These are phyloP conservation scores for Hondaea fermentalgiana DNA, from an alignment of 108 stramenopile species.

Conservation along the genomic window DNA sequence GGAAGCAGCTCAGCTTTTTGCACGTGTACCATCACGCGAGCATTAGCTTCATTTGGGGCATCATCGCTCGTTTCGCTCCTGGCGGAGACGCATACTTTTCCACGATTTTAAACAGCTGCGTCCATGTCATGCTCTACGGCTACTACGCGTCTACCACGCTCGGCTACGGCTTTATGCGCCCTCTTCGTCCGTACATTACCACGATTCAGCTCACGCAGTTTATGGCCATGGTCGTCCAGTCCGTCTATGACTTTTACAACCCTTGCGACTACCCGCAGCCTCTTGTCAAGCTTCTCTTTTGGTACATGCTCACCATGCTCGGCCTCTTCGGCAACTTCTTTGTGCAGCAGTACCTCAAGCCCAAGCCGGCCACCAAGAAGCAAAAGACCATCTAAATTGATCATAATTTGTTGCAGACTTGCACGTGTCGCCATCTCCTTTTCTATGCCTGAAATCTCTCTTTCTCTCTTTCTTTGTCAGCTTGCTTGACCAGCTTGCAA, in stretches of 20 bases:
- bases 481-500: too few species aligned
- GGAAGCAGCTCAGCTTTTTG: slow-evolving; percentile 93
- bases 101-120: slow-evolving; percentile 89
- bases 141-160: slow-evolving; percentile 62
- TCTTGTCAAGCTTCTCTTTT: slow-evolving; percentile 72
- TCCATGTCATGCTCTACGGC: slow-evolving; percentile 99
- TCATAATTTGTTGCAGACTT: too few species aligned
- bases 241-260: slow-evolving; percentile 60
- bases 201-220: slow-evolving; percentile 92
- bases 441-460: too few species aligned
- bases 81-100: slow-evolving; percentile 94
- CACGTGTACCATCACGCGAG: slow-evolving; percentile 99
- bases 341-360: slow-evolving; percentile 74
- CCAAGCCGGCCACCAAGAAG: too few species aligned
- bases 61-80: slow-evolving; percentile 70
- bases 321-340: slow-evolving; percentile 93
- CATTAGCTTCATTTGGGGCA: slow-evolving; percentile 97
- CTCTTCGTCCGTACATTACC: slow-evolving; percentile 92
- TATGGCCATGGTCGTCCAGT: slow-evolving; percentile 92
- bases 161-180: slow-evolving; percentile 90
- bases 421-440: too few species aligned
- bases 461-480: too few species aligned
- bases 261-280: slow-evolving; percentile 56
- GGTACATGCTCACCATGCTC: slow-evolving; percentile 88
- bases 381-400: too few species aligned